Base-by-base conservation (phyloP, 169 alveolate species). In the Plasmodium inui region DNA sequence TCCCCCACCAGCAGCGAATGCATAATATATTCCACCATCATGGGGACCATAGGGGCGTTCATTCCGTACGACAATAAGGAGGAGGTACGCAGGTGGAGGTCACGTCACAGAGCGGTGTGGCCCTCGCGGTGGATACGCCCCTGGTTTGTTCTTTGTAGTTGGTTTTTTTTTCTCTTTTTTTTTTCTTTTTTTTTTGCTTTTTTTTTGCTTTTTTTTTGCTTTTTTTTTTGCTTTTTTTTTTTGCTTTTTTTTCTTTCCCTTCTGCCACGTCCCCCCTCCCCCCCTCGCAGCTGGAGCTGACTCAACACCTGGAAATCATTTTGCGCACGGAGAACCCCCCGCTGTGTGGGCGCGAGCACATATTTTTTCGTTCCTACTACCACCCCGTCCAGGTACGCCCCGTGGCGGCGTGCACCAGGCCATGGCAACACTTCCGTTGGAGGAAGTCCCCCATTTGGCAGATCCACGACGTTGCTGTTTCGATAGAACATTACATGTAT, bases 261-360 rank as follows among this genome's bases (percentile, higher is more conserved):
- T 22, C n/a, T 22, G 19, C n/a, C 17, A 10, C 76, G 6, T 19
- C 1, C 14, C 0, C 17, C 37, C 0, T 39, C 76, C 76, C 76
- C 37, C 39, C 39, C 28, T 19, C 37, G 37, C 91, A 95, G 98
- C 76, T 97, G 92, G 99, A 98, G 95, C 97, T 98, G 96, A 98
- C 99, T 91, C 98, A 98, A 39, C 99, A 99, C 96, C 94, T 99
- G 95, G 99, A 99, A 96, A 98, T 99, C 99, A 97, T 98, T 86
- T 92, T 99, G 96, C 97, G 99, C 82, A 97, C 98, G n/a, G 99
- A 99, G 95, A 96, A 97, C 67, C 98, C 98, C 50, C 99, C 99
- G 0, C 96, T 99, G 9, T 97, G 98, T 34, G 98, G 98, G 8
- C 93, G 98, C 50, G 99, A 97, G 73, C 98, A 97, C 82, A 92